Percentiles rank a stretch among this genome's conserved stretches.
Evolutionary conservation across 208 protist species (phyloP).

Genomic region (Herpetomonas samuelpessoai): DNA sequence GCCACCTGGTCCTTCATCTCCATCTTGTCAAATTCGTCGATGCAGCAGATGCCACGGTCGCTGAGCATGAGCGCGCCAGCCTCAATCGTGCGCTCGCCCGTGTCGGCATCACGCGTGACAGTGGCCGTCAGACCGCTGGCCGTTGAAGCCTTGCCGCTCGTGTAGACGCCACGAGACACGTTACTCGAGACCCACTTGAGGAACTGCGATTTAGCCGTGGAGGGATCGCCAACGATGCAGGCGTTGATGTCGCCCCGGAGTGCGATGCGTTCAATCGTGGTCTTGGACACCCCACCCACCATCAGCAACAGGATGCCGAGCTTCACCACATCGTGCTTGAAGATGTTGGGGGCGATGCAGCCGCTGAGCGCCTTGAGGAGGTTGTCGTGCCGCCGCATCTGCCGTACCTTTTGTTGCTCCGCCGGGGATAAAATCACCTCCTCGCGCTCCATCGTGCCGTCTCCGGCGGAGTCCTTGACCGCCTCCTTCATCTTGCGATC

Average conservation of each 20-base stretch:
- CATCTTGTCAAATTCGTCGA: constrained; percentile 99
- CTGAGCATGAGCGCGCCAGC: constrained; percentile 99
- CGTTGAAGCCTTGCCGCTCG: constrained; percentile 96
- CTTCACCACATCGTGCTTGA: constrained; percentile 98
- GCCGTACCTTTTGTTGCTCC: constrained; percentile 70
- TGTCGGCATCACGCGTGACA: constrained; percentile 98
- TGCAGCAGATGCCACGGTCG: constrained; percentile 99
- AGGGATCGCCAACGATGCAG: constrained; percentile 99
- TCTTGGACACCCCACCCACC: constrained; percentile 98
- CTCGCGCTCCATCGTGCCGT: constrained; percentile 16
- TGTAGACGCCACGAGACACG: constrained; percentile 97
- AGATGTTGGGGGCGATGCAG: constrained; percentile 94
- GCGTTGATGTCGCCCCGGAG: constrained; percentile 99
- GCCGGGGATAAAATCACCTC: constrained; percentile 61
- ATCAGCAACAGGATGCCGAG: constrained; percentile 98
- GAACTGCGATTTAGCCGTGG: constrained; percentile 99
- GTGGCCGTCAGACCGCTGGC: constrained; percentile 97
- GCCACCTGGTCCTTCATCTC: constrained; percentile 98
- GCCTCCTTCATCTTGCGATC: constrained; percentile 87
- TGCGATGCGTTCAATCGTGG: constrained; percentile 91
- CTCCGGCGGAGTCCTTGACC: constrained; percentile 60
- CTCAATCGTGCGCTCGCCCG: constrained; percentile 99
- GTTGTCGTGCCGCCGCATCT: constrained; percentile 72
- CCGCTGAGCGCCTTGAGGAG: constrained; percentile 89
- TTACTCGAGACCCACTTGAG: constrained; percentile 97